Conservation (phyloP, 352 stramenopile genomes). For the Pythium insidiosum region DNA sequence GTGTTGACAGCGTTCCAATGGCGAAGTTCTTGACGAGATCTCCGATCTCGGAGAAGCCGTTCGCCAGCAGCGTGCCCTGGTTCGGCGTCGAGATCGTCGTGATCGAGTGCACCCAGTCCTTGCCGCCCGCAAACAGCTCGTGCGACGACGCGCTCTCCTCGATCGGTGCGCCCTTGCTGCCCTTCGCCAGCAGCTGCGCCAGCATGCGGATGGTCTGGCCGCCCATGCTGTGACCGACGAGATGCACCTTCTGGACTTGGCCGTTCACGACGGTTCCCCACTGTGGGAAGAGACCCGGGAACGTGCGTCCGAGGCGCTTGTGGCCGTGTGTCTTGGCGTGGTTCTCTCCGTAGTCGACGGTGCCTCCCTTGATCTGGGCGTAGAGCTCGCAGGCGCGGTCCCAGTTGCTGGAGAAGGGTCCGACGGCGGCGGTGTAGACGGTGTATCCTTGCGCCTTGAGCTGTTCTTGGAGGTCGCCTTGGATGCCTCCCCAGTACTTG, state of each 20-base stretch:
- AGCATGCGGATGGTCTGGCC: slow-evolving; percentile 75
- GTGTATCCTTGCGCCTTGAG: slow-evolving; percentile 24
- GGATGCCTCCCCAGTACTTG: slow-evolving; percentile 18
- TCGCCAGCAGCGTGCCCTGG: slow-evolving; percentile 31
- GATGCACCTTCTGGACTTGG: slow-evolving; percentile 52
- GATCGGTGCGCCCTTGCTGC: slow-evolving; percentile 27
- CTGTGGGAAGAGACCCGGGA: slow-evolving; percentile 40
- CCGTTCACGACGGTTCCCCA: slow-evolving; percentile 45
- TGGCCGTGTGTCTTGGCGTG: slow-evolving; percentile 15
- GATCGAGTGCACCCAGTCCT: too few relatives aligned
- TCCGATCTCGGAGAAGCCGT: slow-evolving; percentile 32
- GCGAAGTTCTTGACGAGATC: slow-evolving; percentile 33
- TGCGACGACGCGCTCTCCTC: slow-evolving; percentile 18
- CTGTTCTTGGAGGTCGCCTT: slow-evolving; percentile 16
- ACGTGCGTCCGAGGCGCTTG: slow-evolving; percentile 29
- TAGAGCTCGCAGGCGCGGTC: slow-evolving; percentile 34
- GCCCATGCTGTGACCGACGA: slow-evolving; percentile 77
- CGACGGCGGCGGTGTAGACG: slow-evolving; percentile 17
- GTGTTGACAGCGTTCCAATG: too few relatives aligned
- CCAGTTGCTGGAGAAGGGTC: slow-evolving; percentile 26
- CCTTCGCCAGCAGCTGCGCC: slow-evolving; percentile 42
- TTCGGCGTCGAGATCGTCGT: too few relatives aligned
- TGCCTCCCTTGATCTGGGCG: slow-evolving; percentile 25
- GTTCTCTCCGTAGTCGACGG: slow-evolving; percentile 22
- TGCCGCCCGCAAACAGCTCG: too few relatives aligned